These are phyloP conservation scores for Ogataea philodendri DNA, from an alignment of 805 yeast genomes.

Conservation along the genomic window DNA sequence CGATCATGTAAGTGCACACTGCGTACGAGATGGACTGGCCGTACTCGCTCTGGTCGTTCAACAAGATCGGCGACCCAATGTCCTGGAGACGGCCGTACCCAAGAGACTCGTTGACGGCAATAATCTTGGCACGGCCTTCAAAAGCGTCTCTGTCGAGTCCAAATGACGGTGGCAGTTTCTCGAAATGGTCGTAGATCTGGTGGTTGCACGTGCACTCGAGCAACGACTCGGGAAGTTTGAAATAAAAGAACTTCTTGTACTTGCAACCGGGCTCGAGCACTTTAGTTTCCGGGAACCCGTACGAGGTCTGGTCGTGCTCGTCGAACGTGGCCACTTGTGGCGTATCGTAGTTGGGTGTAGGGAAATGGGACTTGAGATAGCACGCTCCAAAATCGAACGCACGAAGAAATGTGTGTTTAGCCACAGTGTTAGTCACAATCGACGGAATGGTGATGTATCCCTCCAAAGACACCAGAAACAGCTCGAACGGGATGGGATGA, in stretches of 20 bases:
- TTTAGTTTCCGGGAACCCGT: conserved; percentile 42
- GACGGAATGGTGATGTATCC: conserved; percentile 37
- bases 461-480: conserved; percentile 56
- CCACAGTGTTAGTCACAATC: conserved; percentile 5
- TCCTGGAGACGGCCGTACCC: conserved; percentile 53
- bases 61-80: conserved; percentile 51
- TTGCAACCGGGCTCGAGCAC: conserved; percentile 43
- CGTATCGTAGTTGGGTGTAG: conserved; percentile 22
- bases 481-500: conserved; percentile 49
- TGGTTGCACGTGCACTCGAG: conserved; percentile 51
- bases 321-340: conserved; percentile 18
- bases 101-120: conserved; percentile 38
- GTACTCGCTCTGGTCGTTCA: conserved; percentile 45
- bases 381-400: conserved; percentile 49
- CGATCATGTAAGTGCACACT: conserved; percentile 52
- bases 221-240: conserved; percentile 50
- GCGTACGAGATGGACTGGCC: conserved; percentile 46
- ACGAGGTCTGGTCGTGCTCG: conserved; percentile 26
- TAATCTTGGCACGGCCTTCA: conserved; percentile 25
- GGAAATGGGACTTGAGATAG: conserved; percentile 30
- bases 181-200: conserved; percentile 33
- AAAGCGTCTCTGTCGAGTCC: conserved; percentile 35
- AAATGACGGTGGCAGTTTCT: conserved; percentile 39
- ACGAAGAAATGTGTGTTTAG: conserved; percentile 39
- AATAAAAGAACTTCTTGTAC: conserved; percentile 56